Evolutionary conservation across 306 rosid genomes (phyloP).

Genomic region (Boehmeria nivea): DNA sequence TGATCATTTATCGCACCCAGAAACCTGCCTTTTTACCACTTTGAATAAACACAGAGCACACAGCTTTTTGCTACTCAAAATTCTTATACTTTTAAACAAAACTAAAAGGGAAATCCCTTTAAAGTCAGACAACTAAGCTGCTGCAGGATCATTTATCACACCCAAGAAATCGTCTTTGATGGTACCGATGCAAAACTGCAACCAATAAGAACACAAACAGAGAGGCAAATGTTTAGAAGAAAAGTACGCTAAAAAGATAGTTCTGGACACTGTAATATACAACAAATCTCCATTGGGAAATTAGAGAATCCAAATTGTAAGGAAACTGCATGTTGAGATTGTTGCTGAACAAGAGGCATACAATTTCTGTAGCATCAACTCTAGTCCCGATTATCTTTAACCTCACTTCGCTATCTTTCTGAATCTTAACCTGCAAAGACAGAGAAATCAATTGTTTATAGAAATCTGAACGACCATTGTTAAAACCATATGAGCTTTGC

Average conservation of each 20-base stretch:
- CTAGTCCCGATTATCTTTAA: slow-evolving; percentile 93
- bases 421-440: slow-evolving; percentile 78
- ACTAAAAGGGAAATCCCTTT: neutral
- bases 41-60: too few relatives aligned
- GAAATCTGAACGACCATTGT: neutral
- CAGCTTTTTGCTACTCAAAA: neutral
- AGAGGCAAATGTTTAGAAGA: slow-evolving; percentile 10
- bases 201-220: neutral
- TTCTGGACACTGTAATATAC: neutral
- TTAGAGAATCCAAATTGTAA: too few relatives aligned
- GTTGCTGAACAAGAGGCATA: slow-evolving; percentile 35
- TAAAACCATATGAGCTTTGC: neutral
- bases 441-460: slow-evolving; percentile 18
- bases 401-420: slow-evolving; percentile 96
- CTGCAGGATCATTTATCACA: slow-evolving; percentile 82
- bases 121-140: slow-evolving; percentile 30
- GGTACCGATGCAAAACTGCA: slow-evolving; percentile 96
- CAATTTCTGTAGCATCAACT: slow-evolving; percentile 97
- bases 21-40: too few relatives aligned
- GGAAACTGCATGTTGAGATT: neutral
- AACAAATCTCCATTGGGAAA: neutral
- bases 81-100: neutral
- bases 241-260: neutral
- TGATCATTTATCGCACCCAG: slow-evolving; percentile 97
- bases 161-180: slow-evolving; percentile 98